These are phyloP conservation scores for Calendula officinalis DNA, from an alignment of 129 eudicot genomes.

Conservation along the genomic window DNA sequence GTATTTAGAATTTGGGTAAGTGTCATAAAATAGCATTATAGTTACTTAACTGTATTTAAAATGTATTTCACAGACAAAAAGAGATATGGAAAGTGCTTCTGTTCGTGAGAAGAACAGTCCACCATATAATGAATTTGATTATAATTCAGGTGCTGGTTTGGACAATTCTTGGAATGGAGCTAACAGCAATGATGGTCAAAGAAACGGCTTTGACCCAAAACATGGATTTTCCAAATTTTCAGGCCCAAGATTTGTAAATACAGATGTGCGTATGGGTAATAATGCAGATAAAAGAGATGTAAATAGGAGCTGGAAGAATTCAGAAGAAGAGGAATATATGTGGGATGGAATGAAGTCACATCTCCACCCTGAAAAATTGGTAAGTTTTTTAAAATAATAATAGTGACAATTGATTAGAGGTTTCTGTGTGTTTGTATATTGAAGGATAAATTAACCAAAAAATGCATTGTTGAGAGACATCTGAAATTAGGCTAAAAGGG, in stretches of 20 bases:
- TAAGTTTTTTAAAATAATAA: conserved; percentile 22
- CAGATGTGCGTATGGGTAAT: conserved; percentile 30
- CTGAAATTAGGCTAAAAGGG: not conserved
- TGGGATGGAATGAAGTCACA: conserved; percentile 66
- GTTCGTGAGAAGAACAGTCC: conserved; percentile 42
- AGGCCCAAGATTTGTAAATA: conserved; percentile 27
- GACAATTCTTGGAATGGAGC: conserved; percentile 52
- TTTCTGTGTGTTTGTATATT: not conserved
- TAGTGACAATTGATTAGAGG: too few relatives aligned
- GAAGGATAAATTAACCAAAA: too few relatives aligned
- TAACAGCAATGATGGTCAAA: conserved; percentile 43
- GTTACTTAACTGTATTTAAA: too few relatives aligned
- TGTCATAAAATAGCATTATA: not conserved
- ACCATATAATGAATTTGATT: conserved; percentile 47
- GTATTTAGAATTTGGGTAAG: not conserved
- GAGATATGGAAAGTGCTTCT: conserved; percentile 34
- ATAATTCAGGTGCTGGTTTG: conserved; percentile 32
- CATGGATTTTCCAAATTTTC: conserved; percentile 32
- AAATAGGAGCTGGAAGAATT: conserved; percentile 65
- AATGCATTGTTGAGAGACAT: not conserved
- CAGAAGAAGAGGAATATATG: conserved; percentile 76
- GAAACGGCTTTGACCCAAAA: conserved; percentile 53
- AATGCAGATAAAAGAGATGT: conserved; percentile 34
- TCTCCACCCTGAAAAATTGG: conserved; percentile 56
- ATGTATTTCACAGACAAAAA: conserved; percentile 41